Conservation (phyloP, 2,329 filamentous ascomycete genomes). For the Fusarium sp. region DNA sequence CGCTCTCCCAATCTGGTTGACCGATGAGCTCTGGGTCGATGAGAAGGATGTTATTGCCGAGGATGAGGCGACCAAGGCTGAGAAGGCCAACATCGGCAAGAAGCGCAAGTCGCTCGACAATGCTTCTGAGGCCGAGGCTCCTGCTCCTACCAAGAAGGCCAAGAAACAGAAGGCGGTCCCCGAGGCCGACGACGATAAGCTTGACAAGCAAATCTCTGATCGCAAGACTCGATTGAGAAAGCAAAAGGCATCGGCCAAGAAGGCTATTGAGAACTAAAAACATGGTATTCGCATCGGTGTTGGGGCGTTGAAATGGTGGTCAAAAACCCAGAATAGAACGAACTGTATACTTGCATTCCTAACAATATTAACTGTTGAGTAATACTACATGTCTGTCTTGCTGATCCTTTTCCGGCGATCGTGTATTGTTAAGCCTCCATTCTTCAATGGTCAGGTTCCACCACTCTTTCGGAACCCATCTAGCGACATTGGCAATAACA, state of each 20-base stretch:
- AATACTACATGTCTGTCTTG: constrained; percentile 36
- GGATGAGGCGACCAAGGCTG: constrained; percentile 61
- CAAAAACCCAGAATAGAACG: constrained; percentile 41
- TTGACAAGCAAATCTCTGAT: constrained; percentile 69
- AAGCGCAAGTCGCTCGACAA: constrained; percentile 65
- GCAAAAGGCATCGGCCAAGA: constrained; percentile 68
- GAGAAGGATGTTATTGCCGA: constrained; percentile 77
- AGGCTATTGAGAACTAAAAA: constrained; percentile 59
- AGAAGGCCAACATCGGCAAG: constrained; percentile 72
- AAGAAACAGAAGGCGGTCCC: constrained; percentile 51
- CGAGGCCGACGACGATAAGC: constrained; percentile 62
- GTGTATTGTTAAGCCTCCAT: not conserved
- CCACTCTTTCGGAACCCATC: not conserved
- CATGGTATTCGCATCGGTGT: constrained; percentile 49
- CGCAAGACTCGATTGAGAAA: constrained; percentile 68
- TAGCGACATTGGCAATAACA: no score
- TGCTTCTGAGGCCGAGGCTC: constrained; percentile 59
- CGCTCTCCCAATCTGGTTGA: constrained; percentile 93
- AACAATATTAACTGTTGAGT: constrained; percentile 36
- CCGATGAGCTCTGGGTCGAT: constrained; percentile 90
- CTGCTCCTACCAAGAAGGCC: constrained; percentile 53
- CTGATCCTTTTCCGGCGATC: not conserved
- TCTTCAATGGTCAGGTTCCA: not conserved
- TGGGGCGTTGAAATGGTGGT: constrained; percentile 47
- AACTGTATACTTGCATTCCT: constrained; percentile 37